Percentiles rank a stretch among this genome's conserved stretches.
Conservation (phyloP, 257 asterid species). For the Nicotiana obtusifolia region DNA sequence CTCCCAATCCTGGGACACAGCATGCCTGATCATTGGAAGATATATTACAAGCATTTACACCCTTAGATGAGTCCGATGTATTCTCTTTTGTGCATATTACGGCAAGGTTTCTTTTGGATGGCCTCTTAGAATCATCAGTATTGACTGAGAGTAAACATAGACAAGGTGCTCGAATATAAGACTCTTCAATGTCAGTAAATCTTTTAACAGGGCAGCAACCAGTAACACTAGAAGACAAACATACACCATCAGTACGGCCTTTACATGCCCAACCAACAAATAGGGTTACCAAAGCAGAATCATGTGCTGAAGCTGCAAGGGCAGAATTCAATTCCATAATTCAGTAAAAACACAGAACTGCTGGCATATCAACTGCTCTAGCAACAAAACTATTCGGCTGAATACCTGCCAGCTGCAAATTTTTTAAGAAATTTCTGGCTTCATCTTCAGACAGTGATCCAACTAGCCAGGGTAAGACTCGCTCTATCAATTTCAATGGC, state of each 20-base stretch:
- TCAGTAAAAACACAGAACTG: constrained; percentile 10
- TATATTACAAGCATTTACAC: constrained; percentile 10
- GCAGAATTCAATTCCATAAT: constrained; percentile 12
- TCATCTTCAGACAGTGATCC: constrained; percentile 33
- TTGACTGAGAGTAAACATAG: constrained; percentile 23
- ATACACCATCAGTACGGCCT: constrained; percentile 30
- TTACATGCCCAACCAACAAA: constrained; percentile 50
- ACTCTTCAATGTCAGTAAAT: constrained; percentile 25
- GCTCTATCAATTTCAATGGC: constrained; percentile 46
- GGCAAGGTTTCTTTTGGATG: constrained; percentile 26
- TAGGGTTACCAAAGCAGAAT: constrained; percentile 38
- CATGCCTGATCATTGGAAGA: constrained; percentile 31
- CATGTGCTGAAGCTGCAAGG: constrained; percentile 33
- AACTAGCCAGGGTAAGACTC: constrained; percentile 45
- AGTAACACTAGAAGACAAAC: constrained; percentile 33
- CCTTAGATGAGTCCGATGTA: constrained; percentile 11
- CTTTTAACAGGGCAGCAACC: constrained; percentile 31
- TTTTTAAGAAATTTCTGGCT: constrained; percentile 31
- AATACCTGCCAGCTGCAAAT: constrained; percentile 43
- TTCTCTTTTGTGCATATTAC: constrained; percentile 2
- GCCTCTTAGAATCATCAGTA: constrained; percentile 23
- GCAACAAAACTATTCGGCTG: neutral
- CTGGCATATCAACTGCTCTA: neutral
- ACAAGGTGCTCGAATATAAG: constrained; percentile 23
- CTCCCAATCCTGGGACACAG: constrained; percentile 48